Evolutionary conservation across 2,329 filamentous ascomycete species (phyloP).

Genomic region (Dothideomycetes sp.): DNA sequence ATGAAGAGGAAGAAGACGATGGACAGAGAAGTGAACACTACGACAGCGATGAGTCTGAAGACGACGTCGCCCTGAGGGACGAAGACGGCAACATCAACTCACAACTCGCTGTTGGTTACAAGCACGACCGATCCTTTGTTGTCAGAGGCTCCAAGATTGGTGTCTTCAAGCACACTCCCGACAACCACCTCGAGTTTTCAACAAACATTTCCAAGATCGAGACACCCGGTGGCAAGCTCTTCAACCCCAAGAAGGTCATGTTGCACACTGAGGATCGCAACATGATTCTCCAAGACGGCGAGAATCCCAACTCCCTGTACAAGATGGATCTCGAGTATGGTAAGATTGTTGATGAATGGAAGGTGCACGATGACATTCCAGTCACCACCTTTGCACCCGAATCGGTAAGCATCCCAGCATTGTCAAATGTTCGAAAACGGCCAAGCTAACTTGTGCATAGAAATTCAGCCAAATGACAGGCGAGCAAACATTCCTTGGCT

Average conservation of each 20-base stretch:
- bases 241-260: constrained; percentile 96
- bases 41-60: constrained; percentile 69
- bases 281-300: constrained; percentile 74
- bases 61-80: constrained; percentile 58
- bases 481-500: constrained; percentile 88
- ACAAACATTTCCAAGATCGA: constrained; percentile 96
- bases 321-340: constrained; percentile 97
- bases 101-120: constrained; percentile 90
- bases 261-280: constrained; percentile 83
- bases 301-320: constrained; percentile 83
- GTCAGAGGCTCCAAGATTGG: constrained; percentile 96
- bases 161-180: constrained; percentile 91
- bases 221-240: constrained; percentile 75
- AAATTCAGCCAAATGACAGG: constrained; percentile 97
- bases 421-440: not conserved
- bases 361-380: constrained; percentile 90
- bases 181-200: constrained; percentile 89
- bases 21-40: constrained; percentile 63
- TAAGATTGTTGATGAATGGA: constrained; percentile 98
- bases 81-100: constrained; percentile 82
- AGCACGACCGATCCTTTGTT: constrained; percentile 93
- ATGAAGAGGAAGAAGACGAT: constrained; percentile 55
- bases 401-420: constrained; percentile 44
- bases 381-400: constrained; percentile 88
- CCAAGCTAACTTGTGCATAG: constrained; percentile 30